Evolutionary conservation across 108 stramenopile genomes (phyloP).

Genomic region (Skeletonema grethae): DNA sequence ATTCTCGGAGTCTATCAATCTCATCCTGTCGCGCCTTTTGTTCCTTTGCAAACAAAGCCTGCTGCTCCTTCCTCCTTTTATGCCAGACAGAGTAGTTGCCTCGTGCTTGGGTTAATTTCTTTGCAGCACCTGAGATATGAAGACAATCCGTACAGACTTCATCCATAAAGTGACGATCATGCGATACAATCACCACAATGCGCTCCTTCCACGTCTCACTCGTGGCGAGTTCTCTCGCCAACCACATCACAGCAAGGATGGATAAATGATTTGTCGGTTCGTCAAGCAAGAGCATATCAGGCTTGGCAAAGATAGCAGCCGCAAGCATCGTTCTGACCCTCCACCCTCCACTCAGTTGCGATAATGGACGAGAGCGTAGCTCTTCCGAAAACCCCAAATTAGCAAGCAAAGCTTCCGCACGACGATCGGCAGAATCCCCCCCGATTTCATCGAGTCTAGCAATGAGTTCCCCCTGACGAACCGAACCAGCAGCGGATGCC

Average conservation of each 20-base stretch:
- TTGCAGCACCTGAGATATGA: constrained; percentile 73
- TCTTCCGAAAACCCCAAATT: constrained; percentile 94
- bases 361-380: constrained; percentile 83
- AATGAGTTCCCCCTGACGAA: constrained; percentile 41
- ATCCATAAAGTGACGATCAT: constrained; percentile 95
- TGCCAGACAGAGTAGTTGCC: constrained; percentile 96
- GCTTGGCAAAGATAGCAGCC: constrained; percentile 81
- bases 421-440: constrained; percentile 93
- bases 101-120: constrained; percentile 95
- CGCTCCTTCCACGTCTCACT: constrained; percentile 88
- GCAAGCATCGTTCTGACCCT: constrained; percentile 68
- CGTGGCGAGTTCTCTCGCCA: constrained; percentile 83
- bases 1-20: constrained; percentile 35
- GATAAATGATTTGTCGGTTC: constrained; percentile 64
- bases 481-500: too few species aligned
- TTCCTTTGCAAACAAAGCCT: constrained; percentile 68
- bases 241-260: constrained; percentile 84
- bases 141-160: constrained; percentile 87
- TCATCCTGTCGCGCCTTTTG: constrained; percentile 26
- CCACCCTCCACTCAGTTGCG: constrained; percentile 40
- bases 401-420: constrained; percentile 93
- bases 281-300: constrained; percentile 92
- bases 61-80: constrained; percentile 82
- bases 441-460: constrained; percentile 92
- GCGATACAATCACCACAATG: constrained; percentile 93